phyloP scores from a whole-genome alignment of 441 rosid species.

The Euphorbia schlechtendalii region DNA sequence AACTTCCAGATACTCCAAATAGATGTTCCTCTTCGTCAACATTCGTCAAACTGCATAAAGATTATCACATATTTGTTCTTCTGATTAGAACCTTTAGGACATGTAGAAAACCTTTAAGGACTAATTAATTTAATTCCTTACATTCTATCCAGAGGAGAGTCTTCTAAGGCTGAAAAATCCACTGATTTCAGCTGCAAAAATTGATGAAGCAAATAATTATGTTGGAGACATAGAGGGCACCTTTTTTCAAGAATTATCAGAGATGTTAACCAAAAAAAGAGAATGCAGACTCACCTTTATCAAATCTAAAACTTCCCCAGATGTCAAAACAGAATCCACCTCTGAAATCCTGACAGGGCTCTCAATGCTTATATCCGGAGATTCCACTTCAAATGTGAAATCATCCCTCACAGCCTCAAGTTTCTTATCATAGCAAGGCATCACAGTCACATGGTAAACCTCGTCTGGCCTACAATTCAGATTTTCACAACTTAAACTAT shows the following conservation, averaged over 20 bases:
- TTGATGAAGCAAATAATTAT: neutral
- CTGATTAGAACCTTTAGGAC: conserved; percentile 1
- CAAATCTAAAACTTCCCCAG: conserved; percentile 84
- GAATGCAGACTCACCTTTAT: conserved; percentile 46
- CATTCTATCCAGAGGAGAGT: conserved; percentile 66
- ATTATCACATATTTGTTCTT: conserved; percentile 8
- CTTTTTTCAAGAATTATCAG: neutral
- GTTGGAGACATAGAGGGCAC: neutral
- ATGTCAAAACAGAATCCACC: conserved; percentile 89
- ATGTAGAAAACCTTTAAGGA: neutral
- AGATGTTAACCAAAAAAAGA: conserved; percentile 15
- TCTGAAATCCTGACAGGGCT: conserved; percentile 38
- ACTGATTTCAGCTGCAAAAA: conserved; percentile 60
- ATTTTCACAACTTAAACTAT: conserved; percentile 19
- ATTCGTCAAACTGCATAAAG: conserved; percentile 56
- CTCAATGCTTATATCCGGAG: conserved; percentile 23
- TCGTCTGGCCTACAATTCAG: conserved; percentile 57
- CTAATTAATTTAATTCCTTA: conserved; percentile 33
- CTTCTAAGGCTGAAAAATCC: conserved; percentile 60
- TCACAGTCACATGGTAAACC: conserved; percentile 83
- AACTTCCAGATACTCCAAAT: conserved; percentile 81
- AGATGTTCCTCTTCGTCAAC: conserved; percentile 64
- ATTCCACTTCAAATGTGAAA: conserved; percentile 53
- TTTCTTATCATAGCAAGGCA: conserved; percentile 98
- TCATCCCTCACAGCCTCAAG: conserved; percentile 91